Percentiles rank a stretch among this genome's conserved stretches.
Evolutionary conservation across 2,329 filamentous ascomycete species (phyloP).

Genomic region (Trichoderma breve): DNA sequence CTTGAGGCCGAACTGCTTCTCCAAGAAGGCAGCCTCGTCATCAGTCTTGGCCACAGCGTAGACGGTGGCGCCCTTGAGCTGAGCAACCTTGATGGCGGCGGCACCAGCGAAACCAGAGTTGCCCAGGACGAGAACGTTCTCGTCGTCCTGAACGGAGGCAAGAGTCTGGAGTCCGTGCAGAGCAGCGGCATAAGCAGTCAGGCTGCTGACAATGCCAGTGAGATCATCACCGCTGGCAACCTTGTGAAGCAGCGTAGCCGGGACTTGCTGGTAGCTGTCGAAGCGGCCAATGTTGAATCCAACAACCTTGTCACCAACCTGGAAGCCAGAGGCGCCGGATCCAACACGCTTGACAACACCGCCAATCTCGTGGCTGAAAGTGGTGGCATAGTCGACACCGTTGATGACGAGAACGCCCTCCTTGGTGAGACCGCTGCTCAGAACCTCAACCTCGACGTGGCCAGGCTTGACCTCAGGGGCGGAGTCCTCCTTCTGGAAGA

Average conservation of each 20-base stretch:
- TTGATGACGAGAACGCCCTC: slow-evolving; percentile 28
- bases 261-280: slow-evolving; percentile 29
- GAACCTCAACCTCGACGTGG: slow-evolving; percentile 27
- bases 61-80: slow-evolving; percentile 27
- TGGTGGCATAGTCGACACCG: slow-evolving; percentile 28
- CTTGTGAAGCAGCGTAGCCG: slow-evolving; percentile 11
- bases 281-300: slow-evolving; percentile 30
- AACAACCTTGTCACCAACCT: slow-evolving; percentile 28
- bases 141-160: background rate
- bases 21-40: slow-evolving; percentile 31
- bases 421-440: slow-evolving; percentile 26
- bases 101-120: slow-evolving; percentile 33
- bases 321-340: slow-evolving; percentile 19
- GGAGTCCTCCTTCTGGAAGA: slow-evolving; percentile 24
- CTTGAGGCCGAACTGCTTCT: slow-evolving; percentile 30
- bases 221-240: slow-evolving; percentile 19
- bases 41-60: slow-evolving; percentile 32
- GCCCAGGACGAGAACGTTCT: slow-evolving; percentile 32
- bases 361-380: slow-evolving; percentile 27
- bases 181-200: slow-evolving; percentile 17
- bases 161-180: slow-evolving; percentile 24
- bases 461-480: slow-evolving; percentile 24
- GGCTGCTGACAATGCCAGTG: slow-evolving; percentile 31
- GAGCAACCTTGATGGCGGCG: slow-evolving; percentile 30
- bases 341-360: slow-evolving; percentile 28